Base-by-base conservation (phyloP, 1,284 basidiomycete genomes). In the Mycena sp. region DNA sequence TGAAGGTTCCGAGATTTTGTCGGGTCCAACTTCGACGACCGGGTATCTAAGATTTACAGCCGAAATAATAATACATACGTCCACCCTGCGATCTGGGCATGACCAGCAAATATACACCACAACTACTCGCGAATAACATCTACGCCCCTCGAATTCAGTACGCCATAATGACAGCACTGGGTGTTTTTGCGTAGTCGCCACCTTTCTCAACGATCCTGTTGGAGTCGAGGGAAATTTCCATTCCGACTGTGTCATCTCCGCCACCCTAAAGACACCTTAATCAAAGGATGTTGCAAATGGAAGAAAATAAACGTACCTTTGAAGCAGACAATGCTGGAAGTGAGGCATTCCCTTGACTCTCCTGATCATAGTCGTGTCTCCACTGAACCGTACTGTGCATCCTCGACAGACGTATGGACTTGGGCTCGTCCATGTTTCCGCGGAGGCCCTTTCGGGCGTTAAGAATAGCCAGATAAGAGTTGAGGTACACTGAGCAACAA, bases 351-450 rank as follows among this genome's bases (percentile, higher is more conserved):
- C 38, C 50, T 12, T 57, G 54, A 6, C 32, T 19, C 43, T 63
- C 61, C 26, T 46, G 16, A 23, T 58, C 48, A 19, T 51, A 57
- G 29, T 2, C 46, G 16, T 29, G 38, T 49, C 61, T 53, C 61
- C 61, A 63, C 12, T 26, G 44, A 43, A 58, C 41, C n/a, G 62
- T 43, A 9, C 67, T 57, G 28, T 45, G 65, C 7, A 78, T 66
- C 16, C 73, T 72, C 1, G 81, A 81, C 3, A 84, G 74, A 63
- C 80, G 78, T 48, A 85, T 77, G 2, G 83, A 81, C 21, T 80
- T 70, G 0, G 75, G 63, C 2, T 80, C 77, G 2, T 77, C 74
- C 9, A 72, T 58, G 38, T 73, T 72, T 32, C 76, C 77, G 37
- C 80, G 79, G 16, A 65, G 63, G 9, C 70, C 66, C 44, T 78